Conservation (phyloP, 2,329 filamentous ascomycete species). For the Stagonosporopsis tanaceti region DNA sequence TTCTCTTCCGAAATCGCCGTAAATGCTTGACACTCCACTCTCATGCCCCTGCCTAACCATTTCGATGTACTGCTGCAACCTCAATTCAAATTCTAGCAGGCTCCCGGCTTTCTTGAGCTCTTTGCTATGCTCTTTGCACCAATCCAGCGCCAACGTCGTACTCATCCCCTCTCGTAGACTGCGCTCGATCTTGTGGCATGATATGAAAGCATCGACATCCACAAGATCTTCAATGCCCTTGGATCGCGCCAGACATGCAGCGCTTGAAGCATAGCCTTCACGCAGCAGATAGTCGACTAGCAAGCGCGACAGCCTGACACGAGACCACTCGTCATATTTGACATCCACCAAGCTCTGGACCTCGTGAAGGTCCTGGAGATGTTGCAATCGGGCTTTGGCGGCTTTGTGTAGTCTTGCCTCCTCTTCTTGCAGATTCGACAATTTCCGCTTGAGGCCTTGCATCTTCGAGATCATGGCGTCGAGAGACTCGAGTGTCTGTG, state of each 20-base stretch:
- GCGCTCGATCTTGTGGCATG: constrained; percentile 79
- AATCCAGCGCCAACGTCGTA: constrained; percentile 80
- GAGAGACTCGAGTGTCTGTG: constrained; percentile 73
- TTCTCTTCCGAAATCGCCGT: constrained; percentile 60
- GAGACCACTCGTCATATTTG: constrained; percentile 91
- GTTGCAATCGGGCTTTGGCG: constrained; percentile 76
- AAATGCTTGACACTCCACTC: constrained; percentile 35
- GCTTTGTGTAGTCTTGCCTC: constrained; percentile 80
- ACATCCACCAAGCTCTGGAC: constrained; percentile 87
- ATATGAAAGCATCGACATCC: constrained; percentile 86
- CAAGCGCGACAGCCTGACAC: constrained; percentile 79
- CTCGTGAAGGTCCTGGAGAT: constrained; percentile 81
- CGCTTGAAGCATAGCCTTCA: constrained; percentile 81
- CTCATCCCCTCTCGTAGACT: constrained; percentile 71
- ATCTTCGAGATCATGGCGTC: constrained; percentile 87
- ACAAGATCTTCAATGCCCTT: constrained; percentile 82
- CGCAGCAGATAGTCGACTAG: constrained; percentile 92
- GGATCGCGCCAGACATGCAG: constrained; percentile 75
- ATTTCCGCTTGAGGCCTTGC: constrained; percentile 87
- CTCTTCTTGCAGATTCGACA: constrained; percentile 78
- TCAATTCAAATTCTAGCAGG: constrained; percentile 89
- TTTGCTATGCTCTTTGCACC: constrained; percentile 94
- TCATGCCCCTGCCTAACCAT: constrained; percentile 70
- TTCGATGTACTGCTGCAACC: constrained; percentile 95
- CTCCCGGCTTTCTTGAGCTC: constrained; percentile 88